A percentile compares a stretch with the other conserved stretches of the same genome.
These are phyloP conservation scores for Diaporthe eres DNA, from an alignment of 2,329 filamentous ascomycete species.

Conservation along the genomic window DNA sequence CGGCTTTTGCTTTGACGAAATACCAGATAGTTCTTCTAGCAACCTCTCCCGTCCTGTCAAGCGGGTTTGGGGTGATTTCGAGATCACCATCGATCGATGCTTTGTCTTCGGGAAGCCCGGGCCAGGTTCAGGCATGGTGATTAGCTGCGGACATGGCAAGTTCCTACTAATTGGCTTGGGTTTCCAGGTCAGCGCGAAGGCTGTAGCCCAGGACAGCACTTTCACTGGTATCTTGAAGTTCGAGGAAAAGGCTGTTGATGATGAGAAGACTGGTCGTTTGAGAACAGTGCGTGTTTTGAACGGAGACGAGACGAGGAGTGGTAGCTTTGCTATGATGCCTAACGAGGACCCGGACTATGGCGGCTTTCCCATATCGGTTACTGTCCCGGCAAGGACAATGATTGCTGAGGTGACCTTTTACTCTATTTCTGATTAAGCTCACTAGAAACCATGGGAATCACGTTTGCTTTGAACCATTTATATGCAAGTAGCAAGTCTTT, in stretches of 20 bases:
- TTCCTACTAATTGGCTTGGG: conserved; percentile 49
- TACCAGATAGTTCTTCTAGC: neutral
- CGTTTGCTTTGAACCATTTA: neutral
- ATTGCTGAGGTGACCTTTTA: conserved; percentile 60
- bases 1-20: conserved; percentile 21
- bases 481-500: neutral
- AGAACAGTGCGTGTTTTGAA: conserved; percentile 53
- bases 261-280: conserved; percentile 50
- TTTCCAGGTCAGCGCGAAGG: conserved; percentile 47
- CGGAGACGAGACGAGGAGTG: conserved; percentile 59
- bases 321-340: conserved; percentile 67
- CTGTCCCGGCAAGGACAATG: conserved; percentile 64
- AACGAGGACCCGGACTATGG: conserved; percentile 70
- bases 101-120: conserved; percentile 52
- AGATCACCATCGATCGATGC: conserved; percentile 51
- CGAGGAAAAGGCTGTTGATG: conserved; percentile 49
- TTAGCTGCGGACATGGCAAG: conserved; percentile 44
- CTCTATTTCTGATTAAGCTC: conserved; percentile 31
- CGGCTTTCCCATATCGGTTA: conserved; percentile 68
- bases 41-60: neutral
- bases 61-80: conserved; percentile 47
- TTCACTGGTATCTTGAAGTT: conserved; percentile 48
- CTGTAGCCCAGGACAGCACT: conserved; percentile 40
- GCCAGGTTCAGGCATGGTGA: conserved; percentile 48
- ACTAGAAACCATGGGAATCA: neutral